A percentile compares a stretch with the other conserved stretches of the same genome.
These are phyloP conservation scores for Candida palmyrensis DNA, from an alignment of 805 yeast species.

Conservation along the genomic window DNA sequence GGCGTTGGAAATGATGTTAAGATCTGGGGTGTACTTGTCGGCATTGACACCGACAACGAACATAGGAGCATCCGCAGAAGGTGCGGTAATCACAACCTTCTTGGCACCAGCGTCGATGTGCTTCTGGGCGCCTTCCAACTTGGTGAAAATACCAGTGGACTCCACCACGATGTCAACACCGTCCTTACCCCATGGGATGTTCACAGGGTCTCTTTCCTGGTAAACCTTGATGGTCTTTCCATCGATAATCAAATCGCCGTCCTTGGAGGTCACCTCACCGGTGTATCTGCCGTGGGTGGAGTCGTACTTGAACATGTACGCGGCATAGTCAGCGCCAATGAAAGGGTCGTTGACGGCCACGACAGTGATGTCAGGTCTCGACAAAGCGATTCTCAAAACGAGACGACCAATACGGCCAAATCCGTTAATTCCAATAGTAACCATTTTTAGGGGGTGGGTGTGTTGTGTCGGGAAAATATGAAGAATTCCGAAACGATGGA, in stretches of 20 bases:
- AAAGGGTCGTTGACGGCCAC: conserved; percentile 32
- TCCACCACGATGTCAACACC: conserved; percentile 29
- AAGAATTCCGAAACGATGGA: too few relatives aligned
- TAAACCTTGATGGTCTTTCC: conserved; percentile 23
- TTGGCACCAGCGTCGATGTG: conserved; percentile 34
- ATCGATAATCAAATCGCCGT: conserved; percentile 20
- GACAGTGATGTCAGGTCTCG: conserved; percentile 26
- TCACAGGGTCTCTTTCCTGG: conserved; percentile 31
- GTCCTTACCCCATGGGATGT: conserved; percentile 29
- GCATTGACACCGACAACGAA: conserved; percentile 32
- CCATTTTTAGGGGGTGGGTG: conserved; percentile 12
- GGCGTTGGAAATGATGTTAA: conserved; percentile 29
- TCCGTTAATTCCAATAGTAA: conserved; percentile 31
- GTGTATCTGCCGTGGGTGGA: conserved; percentile 30
- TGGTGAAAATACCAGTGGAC: conserved; percentile 34
- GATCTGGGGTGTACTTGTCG: conserved; percentile 28
- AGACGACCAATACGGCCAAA: conserved; percentile 34
- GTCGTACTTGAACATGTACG: conserved; percentile 34
- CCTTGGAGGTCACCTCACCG: conserved; percentile 24
- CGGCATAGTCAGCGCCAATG: conserved; percentile 30
- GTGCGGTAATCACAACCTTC: conserved; percentile 31
- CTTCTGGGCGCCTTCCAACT: conserved; percentile 29
- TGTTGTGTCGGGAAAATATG: too few relatives aligned
- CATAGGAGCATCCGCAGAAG: conserved; percentile 33
- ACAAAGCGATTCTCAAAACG: conserved; percentile 27